Base-by-base conservation (phyloP, 306 rosid species). In the Acacia crassicarpa region DNA sequence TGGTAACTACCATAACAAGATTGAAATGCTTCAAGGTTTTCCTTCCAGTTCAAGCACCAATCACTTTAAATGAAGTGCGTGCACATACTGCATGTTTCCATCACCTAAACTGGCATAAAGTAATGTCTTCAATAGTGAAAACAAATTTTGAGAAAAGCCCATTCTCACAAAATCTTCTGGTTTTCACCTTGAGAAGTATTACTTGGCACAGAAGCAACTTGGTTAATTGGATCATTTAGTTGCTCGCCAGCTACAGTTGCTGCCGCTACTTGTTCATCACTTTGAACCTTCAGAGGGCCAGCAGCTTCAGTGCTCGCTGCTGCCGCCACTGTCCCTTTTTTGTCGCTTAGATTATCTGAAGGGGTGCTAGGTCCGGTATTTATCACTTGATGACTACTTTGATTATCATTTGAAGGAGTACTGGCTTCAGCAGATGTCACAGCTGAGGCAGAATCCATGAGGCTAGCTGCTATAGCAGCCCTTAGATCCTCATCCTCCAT, bases 401-500 rank as follows among this genome's bases (percentile, higher is more conserved):
- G 84, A 58, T 67, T 40, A 76, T 88, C 91, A 38, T 77, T 80
- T 77, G 78, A 85, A 45, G 78, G 75, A 72, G 76, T 70, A 32
- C 81, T 81, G 22, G 80, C 81, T 83, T 85, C 89, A 6, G 85
- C 83, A 69, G 75, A 45, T 14, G 17, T 81, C 40, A 78, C 17
- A 23, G 80, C 79, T 2, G 94, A 86, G 72, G 89, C 58, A 15
- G 94, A 84, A 79, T 96, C 98, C 85, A 88, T 78, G 79, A 91
- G 88, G 85, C 99, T 92, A 62, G 98, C 97, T 45, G 94, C 97
- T 85, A 93, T 92, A n/a, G 98, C 97, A 16, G 97, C 97, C 88
- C 86, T 95, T 84, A 95, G 87, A 84, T 93, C 97, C 75, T 89
- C 94, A 59, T 93, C 98, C 86, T 96, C 99, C 88, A 89, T 82